Evolutionary conservation across 1,284 basidiomycete genomes (phyloP), one percentile per base, ranked within the genome.

Genomic region (Ceratobasidium theobromae): DNA sequence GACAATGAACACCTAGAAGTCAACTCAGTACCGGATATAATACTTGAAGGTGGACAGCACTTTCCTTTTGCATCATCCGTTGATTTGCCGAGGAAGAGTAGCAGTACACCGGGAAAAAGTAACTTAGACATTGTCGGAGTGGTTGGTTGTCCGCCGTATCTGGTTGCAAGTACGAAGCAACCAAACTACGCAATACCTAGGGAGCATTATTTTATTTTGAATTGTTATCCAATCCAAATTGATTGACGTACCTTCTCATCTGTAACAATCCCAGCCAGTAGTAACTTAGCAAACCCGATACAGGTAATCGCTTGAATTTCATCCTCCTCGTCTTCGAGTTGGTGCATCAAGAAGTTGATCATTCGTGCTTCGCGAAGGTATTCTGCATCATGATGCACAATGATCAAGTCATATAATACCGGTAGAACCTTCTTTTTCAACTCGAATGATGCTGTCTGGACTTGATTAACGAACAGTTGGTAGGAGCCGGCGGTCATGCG

Each of bases 91-190:
- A 77, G 0, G 90, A 89, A 0, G 93, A 93, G 75, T 91, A 95
- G 75, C 92, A 93, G 75, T 93, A 98, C 0, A 95, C 88, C 0
- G 95, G 94, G 77, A 99, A 88, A 81, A 98, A 98, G 77, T 98
- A 98, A 18, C 93, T 89, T 27, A 99, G 79, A 74, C 95, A 98
- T 76, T 98, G 96, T 62, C 94, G 82, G 30, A 98, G 79, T 69
- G 93, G 85, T 72, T 91, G 89, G 73, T 98, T 98, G 41, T 87
- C 84, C 12, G 80, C 81, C 0, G 94, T 97, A 67, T 92, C 87
- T 1, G 93, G 92, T 0, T 91, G 92, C 71, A 98, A 86, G 77
- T 96, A 99, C 23, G 89, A 83, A 30, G 94, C 77, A 1, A 95
- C 84, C 1, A 98, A 82, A 65, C 85, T 87, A 70, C 86, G 84